Percentiles rank a stretch among this genome's conserved stretches.
These are phyloP conservation scores for Austroboletus niveus DNA, from an alignment of 1,284 basidiomycete genomes.

Conservation along the genomic window DNA sequence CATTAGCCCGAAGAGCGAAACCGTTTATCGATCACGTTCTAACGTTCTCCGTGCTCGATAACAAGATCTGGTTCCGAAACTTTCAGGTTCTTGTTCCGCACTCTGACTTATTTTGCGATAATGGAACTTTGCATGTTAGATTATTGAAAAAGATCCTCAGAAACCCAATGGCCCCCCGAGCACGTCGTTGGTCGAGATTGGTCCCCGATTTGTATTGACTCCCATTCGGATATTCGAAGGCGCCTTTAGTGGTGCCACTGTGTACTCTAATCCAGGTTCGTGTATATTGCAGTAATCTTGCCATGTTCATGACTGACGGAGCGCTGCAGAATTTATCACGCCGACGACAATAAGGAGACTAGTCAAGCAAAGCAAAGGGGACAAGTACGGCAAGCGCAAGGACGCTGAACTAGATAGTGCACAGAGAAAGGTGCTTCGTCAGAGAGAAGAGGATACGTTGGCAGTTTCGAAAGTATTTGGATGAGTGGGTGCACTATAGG, in stretches of 20 bases:
- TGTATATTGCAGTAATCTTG: constrained; percentile 4
- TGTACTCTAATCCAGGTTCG: constrained; percentile 94
- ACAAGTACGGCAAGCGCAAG: constrained; percentile 80
- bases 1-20: constrained; percentile 86
- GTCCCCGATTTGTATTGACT: constrained; percentile 95
- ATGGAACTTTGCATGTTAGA: constrained; percentile 42
- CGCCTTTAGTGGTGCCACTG: constrained; percentile 91
- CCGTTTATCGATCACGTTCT: constrained; percentile 98
- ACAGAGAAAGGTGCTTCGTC: constrained; percentile 65
- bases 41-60: constrained; percentile 93
- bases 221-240: constrained; percentile 99
- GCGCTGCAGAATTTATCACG: constrained; percentile 80
- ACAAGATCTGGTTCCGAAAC: constrained; percentile 99
- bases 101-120: background rate
- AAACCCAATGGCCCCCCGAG: constrained; percentile 74
- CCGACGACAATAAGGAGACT: constrained; percentile 81
- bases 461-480: constrained; percentile 88
- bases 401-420: constrained; percentile 69
- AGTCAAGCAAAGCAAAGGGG: constrained; percentile 70
- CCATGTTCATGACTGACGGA: constrained; percentile 3
- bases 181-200: constrained; percentile 88
- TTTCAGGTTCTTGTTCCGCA: constrained; percentile 69
- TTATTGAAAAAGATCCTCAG: constrained; percentile 75
- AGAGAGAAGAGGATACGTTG: constrained; percentile 75
- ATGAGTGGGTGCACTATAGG: constrained; percentile 37